phyloP scores from a whole-genome alignment of 2,329 filamentous ascomycete species.

The Laburnicola sp. region DNA sequence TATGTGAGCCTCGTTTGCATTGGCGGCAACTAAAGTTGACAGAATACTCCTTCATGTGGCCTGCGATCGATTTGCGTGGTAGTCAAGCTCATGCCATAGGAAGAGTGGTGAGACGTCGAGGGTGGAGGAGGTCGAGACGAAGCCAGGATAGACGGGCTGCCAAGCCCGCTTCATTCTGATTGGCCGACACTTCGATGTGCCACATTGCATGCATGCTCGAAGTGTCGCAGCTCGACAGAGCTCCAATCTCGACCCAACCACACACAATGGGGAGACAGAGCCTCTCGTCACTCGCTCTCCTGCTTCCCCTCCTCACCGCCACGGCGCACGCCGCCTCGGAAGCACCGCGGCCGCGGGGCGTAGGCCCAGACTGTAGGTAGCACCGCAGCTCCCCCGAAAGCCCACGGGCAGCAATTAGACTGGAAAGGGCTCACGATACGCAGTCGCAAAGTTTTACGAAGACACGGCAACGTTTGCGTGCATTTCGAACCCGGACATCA shows the following conservation, averaged over 20 bases:
- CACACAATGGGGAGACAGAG: slow-evolving; percentile 37
- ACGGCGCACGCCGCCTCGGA: slow-evolving; percentile 61
- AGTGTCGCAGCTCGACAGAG: slow-evolving; percentile 19
- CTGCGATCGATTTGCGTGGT: too few relatives aligned
- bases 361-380: slow-evolving; percentile 85
- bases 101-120: background rate
- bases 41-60: too few relatives aligned
- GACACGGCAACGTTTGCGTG: slow-evolving; percentile 73
- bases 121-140: slow-evolving; percentile 2
- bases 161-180: slow-evolving; percentile 11
- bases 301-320: slow-evolving; percentile 35
- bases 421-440: slow-evolving; percentile 14
- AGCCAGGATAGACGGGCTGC: slow-evolving; percentile 5
- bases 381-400: slow-evolving; percentile 18
- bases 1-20: too few relatives aligned
- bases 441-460: slow-evolving; percentile 88
- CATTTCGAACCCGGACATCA: slow-evolving; percentile 78
- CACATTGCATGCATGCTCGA: slow-evolving; percentile 32
- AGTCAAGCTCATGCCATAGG: background rate
- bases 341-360: slow-evolving; percentile 74
- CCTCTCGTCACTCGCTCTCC: slow-evolving; percentile 33
- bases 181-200: slow-evolving; percentile 21
- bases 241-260: slow-evolving; percentile 25
- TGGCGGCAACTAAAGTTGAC: too few relatives aligned
- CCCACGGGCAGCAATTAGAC: slow-evolving; percentile 8